Conservation (phyloP, 2,329 filamentous ascomycete species). For the Talaromyces funiculosus region DNA sequence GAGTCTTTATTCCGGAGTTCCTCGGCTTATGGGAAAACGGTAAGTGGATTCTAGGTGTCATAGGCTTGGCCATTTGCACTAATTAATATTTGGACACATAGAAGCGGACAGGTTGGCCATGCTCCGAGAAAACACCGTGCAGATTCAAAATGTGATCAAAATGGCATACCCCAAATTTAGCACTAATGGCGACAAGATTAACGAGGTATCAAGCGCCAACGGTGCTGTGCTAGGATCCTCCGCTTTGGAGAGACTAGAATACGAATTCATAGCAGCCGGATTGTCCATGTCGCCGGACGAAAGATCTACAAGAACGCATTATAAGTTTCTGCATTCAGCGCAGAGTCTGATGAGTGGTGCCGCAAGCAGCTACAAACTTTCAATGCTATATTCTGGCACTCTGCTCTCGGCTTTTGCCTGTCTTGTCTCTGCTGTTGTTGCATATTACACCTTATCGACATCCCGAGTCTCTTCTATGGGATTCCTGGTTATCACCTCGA, state of each 20-base stretch:
- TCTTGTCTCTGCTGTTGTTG: conserved; percentile 28
- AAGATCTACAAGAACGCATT: conserved; percentile 23
- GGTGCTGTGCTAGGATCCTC: conserved; percentile 10
- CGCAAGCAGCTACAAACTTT: conserved; percentile 84
- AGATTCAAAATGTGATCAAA: conserved; percentile 71
- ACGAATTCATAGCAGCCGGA: conserved; percentile 55
- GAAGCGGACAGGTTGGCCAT: conserved; percentile 58
- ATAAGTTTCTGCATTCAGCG: conserved; percentile 61
- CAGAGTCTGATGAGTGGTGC: conserved; percentile 80
- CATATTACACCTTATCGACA: conserved; percentile 25
- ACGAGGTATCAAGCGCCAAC: neutral
- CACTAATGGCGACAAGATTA: conserved; percentile 34
- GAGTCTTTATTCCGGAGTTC: conserved; percentile 75
- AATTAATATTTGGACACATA: conserved; percentile 15
- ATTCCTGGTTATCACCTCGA: conserved; percentile 47
- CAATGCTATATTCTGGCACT: conserved; percentile 36
- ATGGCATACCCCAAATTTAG: conserved; percentile 61
- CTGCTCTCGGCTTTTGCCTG: conserved; percentile 40
- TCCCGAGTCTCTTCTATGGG: conserved; percentile 17
- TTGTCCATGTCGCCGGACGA: conserved; percentile 15
- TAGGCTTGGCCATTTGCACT: neutral
- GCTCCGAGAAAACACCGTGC: conserved; percentile 69
- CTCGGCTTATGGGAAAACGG: conserved; percentile 67
- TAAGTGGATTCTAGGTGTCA: conserved; percentile 33
- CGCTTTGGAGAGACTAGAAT: conserved; percentile 57